A percentile compares a stretch with the other conserved stretches of the same genome.
phyloP scores from a whole-genome alignment of 768 basidiomycete species.

The Serendipita sp. region DNA sequence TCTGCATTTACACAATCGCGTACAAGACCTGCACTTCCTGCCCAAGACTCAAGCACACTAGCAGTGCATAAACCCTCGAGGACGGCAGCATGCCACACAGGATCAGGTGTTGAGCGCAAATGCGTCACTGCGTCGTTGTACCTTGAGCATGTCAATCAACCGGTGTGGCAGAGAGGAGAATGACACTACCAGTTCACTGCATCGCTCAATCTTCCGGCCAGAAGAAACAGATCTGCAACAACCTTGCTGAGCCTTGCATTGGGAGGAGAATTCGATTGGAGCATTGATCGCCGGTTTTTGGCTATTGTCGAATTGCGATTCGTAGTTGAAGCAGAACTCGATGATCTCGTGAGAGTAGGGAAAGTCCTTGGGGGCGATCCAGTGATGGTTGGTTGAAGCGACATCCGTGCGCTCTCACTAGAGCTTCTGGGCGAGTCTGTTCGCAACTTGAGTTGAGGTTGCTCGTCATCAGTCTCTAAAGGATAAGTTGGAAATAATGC shows the following conservation, averaged over 20 bases:
- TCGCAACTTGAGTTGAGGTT: conserved; percentile 29
- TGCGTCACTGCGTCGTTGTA: conserved; percentile 71
- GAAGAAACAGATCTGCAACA: conserved; percentile 72
- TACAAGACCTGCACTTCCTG: conserved; percentile 53
- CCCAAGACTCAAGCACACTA: conserved; percentile 72
- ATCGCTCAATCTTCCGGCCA: conserved; percentile 75
- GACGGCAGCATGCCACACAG: conserved; percentile 77
- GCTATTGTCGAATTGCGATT: conserved; percentile 38
- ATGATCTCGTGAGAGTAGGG: conserved; percentile 37
- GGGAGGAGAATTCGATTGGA: conserved; percentile 34
- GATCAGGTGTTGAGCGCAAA: conserved; percentile 60
- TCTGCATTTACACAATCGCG: conserved; percentile 20
- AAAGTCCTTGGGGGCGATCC: conserved; percentile 16
- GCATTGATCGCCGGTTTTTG: conserved; percentile 42
- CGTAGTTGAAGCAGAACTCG: conserved; percentile 15
- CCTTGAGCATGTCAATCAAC: conserved; percentile 25
- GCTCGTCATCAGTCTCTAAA: conserved; percentile 42
- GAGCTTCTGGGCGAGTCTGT: conserved; percentile 32
- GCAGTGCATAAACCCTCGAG: conserved; percentile 75
- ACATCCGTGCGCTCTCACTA: conserved; percentile 33
- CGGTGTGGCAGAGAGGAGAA: background rate
- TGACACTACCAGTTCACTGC: conserved; percentile 55
- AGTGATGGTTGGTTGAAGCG: conserved; percentile 13
- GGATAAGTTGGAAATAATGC: conserved; percentile 48
- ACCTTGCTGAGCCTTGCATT: conserved; percentile 80